phyloP scores from a whole-genome alignment of 306 rosid genomes.

The Castanea crenata region DNA sequence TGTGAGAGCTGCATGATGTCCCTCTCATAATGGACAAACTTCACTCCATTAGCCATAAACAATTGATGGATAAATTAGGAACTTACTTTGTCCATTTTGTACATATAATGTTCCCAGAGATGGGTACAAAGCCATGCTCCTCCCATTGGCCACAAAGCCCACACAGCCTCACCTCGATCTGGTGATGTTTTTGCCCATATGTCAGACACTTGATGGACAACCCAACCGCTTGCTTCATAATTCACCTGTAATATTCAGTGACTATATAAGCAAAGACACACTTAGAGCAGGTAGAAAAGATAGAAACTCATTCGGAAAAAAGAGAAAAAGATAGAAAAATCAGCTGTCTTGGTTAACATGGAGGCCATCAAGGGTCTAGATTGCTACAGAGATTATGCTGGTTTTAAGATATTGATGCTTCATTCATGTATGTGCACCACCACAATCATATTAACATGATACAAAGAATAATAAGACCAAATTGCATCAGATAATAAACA shows the following conservation, averaged over 20 bases:
- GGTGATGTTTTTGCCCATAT: slow-evolving; percentile 94
- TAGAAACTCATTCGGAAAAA: not conserved
- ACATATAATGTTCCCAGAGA: slow-evolving; percentile 91
- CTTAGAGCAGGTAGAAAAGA: not conserved
- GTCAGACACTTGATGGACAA: slow-evolving; percentile 91
- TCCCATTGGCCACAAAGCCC: slow-evolving; percentile 98
- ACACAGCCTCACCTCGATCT: slow-evolving; percentile 83
- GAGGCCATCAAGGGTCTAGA: not conserved
- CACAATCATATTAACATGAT: not conserved
- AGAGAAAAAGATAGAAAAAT: not conserved
- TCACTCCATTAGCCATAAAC: not conserved
- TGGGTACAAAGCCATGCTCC: slow-evolving; percentile 93
- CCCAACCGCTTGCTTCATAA: slow-evolving; percentile 90
- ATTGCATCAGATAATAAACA: not conserved
- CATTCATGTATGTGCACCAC: not conserved
- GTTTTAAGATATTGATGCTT: not conserved
- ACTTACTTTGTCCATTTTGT: slow-evolving; percentile 86
- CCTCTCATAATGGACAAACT: not conserved
- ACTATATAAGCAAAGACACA: not conserved
- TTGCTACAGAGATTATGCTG: not conserved
- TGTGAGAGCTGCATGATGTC: not conserved
- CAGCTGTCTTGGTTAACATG: not conserved
- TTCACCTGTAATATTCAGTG: slow-evolving; percentile 58
- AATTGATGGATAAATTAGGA: slow-evolving; percentile 13
- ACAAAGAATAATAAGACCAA: not conserved